These are phyloP conservation scores for Colletotrichum higginsianum DNA, from an alignment of 2,329 filamentous ascomycete genomes.

Conservation along the genomic window DNA sequence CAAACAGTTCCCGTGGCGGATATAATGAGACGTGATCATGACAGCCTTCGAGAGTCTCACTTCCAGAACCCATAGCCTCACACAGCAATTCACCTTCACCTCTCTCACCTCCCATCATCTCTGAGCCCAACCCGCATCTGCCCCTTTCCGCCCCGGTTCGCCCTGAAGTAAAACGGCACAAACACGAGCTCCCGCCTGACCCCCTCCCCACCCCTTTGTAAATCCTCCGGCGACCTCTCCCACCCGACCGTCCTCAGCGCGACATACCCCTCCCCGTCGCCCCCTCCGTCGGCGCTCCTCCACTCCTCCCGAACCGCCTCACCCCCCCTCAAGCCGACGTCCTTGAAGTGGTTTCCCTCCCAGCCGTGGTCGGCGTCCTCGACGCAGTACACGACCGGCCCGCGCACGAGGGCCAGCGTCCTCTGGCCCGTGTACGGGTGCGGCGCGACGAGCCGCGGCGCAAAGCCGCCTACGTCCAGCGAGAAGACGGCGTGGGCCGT, in stretches of 20 bases:
- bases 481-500: constrained; percentile 57
- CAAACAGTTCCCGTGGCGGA: too few species aligned
- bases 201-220: constrained; percentile 42
- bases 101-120: constrained; percentile 36
- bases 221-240: constrained; percentile 43
- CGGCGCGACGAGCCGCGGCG: constrained; percentile 64
- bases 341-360: constrained; percentile 70
- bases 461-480: constrained; percentile 61
- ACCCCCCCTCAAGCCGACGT: constrained; percentile 50
- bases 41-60: too few species aligned
- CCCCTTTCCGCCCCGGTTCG: constrained; percentile 68
- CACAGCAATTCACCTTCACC: not conserved
- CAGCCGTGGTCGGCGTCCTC: constrained; percentile 72
- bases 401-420: constrained; percentile 68
- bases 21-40: too few species aligned
- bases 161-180: constrained; percentile 69
- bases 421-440: constrained; percentile 71
- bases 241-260: constrained; percentile 45
- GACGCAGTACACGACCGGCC: constrained; percentile 72
- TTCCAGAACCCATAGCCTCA: not conserved
- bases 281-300: constrained; percentile 41
- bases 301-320: constrained; percentile 44
- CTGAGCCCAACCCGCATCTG: constrained; percentile 65
- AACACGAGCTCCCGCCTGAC: constrained; percentile 58
- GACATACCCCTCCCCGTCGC: constrained; percentile 48